A percentile compares a stretch with the other conserved stretches of the same genome.
Evolutionary conservation across 495 filamentous ascomycete species (phyloP).

Genomic region (Neurospora sublineolata): DNA sequence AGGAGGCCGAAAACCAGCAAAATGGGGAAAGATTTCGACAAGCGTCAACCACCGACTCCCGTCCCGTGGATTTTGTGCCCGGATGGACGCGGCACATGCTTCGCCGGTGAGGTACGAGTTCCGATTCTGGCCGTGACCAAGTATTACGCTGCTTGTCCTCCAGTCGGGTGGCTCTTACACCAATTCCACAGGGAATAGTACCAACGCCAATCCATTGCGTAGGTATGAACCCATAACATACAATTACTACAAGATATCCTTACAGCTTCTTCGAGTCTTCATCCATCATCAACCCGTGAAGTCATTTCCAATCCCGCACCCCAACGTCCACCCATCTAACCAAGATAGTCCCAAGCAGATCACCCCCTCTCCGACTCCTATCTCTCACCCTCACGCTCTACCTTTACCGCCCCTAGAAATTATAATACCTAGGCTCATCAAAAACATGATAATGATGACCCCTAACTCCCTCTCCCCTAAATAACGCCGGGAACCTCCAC

Average conservation of each 20-base stretch:
- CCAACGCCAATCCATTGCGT: neutral
- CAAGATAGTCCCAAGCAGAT: neutral
- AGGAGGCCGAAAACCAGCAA: too few relatives aligned
- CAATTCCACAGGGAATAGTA: neutral
- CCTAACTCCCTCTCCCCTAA: constrained; percentile 75
- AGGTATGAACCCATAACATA: neutral
- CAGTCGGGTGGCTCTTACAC: too few relatives aligned
- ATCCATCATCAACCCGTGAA: neutral
- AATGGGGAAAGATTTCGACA: too few relatives aligned
- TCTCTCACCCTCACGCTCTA: constrained; percentile 1
- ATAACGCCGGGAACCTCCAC: constrained; percentile 75
- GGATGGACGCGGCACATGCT: too few relatives aligned
- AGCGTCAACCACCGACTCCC: too few relatives aligned
- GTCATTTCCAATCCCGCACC: neutral
- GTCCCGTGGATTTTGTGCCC: too few relatives aligned
- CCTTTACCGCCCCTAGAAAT: constrained; percentile 6
- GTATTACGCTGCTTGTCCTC: too few relatives aligned
- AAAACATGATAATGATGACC: constrained; percentile 96
- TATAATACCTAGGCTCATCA: constrained; percentile 72
- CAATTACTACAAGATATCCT: neutral
- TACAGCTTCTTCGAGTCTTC: neutral
- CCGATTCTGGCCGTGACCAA: too few relatives aligned
- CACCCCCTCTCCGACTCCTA: neutral
- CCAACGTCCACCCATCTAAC: neutral
- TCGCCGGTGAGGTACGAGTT: too few relatives aligned